Percentiles rank a stretch among this genome's conserved stretches.
Evolutionary conservation across 768 basidiomycete genomes (phyloP).

Genomic region (Rickenella mellea): DNA sequence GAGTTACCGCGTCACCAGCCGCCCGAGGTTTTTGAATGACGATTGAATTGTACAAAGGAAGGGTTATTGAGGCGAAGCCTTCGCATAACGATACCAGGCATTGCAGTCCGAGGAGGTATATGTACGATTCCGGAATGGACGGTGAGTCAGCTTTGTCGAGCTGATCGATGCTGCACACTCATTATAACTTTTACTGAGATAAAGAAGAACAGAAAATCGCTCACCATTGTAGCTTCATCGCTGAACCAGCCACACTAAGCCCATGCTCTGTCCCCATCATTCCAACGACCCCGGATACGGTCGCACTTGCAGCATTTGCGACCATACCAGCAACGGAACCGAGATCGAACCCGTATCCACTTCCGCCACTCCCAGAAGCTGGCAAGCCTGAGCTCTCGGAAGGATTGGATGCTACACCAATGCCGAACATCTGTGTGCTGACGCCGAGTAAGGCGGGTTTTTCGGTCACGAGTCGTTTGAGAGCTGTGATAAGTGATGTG

Average conservation of each 20-base stretch:
- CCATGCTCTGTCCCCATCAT: slow-evolving; percentile 71
- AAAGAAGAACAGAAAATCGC: slow-evolving; percentile 14
- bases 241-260: slow-evolving; percentile 60
- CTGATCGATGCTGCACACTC: slow-evolving; percentile 75
- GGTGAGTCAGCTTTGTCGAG: slow-evolving; percentile 96
- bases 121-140: slow-evolving; percentile 84
- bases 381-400: slow-evolving; percentile 22
- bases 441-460: slow-evolving; percentile 80
- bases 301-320: slow-evolving; percentile 73
- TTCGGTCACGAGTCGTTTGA: slow-evolving; percentile 84
- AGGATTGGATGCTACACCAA: slow-evolving; percentile 43
- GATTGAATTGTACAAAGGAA: slow-evolving; percentile 65
- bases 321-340: slow-evolving; percentile 75
- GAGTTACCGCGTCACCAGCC: slow-evolving; percentile 55
- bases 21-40: slow-evolving; percentile 55
- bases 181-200: neutral
- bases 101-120: slow-evolving; percentile 87
- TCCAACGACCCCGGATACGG: slow-evolving; percentile 75
- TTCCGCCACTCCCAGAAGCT: slow-evolving; percentile 26
- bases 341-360: slow-evolving; percentile 49
- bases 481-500: slow-evolving; percentile 64
- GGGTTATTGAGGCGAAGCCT: slow-evolving; percentile 67
- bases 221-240: slow-evolving; percentile 89
- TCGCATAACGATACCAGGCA: slow-evolving; percentile 81
- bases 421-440: slow-evolving; percentile 69